phyloP scores from a whole-genome alignment of 306 rosid genomes.

The Prunus mongolica region DNA sequence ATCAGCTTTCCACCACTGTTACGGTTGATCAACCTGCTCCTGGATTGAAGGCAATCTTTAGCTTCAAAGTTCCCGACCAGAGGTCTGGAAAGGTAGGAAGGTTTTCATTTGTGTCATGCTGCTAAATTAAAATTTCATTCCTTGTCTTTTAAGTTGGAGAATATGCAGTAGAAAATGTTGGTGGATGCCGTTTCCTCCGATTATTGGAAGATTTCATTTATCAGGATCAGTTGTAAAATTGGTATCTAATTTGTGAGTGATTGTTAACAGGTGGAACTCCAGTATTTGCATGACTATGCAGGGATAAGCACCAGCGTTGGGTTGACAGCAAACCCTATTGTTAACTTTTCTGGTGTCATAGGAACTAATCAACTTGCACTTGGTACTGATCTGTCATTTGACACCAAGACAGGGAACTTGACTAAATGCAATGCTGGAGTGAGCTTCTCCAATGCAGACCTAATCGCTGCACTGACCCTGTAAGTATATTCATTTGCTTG shows the following conservation, averaged over 20 bases:
- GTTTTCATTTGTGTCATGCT: neutral
- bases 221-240: neutral
- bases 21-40: constrained; percentile 76
- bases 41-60: constrained; percentile 72
- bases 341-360: constrained; percentile 73
- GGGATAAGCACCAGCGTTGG: constrained; percentile 79
- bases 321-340: constrained; percentile 76
- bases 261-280: constrained; percentile 67
- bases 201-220: neutral
- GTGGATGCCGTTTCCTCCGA: neutral
- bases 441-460: constrained; percentile 58
- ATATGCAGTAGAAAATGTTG: neutral
- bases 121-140: neutral
- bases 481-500: constrained; percentile 32
- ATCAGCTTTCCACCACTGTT: constrained; percentile 65
- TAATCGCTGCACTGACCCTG: constrained; percentile 70
- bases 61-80: constrained; percentile 82
- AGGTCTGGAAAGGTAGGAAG: constrained; percentile 84
- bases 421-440: constrained; percentile 66
- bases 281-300: constrained; percentile 75
- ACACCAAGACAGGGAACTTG: constrained; percentile 60
- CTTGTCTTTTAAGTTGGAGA: neutral
- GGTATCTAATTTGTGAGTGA: constrained; percentile 19
- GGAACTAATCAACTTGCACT: constrained; percentile 64
- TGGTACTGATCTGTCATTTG: constrained; percentile 75